Base-by-base conservation (phyloP, 2,329 filamentous ascomycete genomes). In the Cordyceps tenuipes region DNA sequence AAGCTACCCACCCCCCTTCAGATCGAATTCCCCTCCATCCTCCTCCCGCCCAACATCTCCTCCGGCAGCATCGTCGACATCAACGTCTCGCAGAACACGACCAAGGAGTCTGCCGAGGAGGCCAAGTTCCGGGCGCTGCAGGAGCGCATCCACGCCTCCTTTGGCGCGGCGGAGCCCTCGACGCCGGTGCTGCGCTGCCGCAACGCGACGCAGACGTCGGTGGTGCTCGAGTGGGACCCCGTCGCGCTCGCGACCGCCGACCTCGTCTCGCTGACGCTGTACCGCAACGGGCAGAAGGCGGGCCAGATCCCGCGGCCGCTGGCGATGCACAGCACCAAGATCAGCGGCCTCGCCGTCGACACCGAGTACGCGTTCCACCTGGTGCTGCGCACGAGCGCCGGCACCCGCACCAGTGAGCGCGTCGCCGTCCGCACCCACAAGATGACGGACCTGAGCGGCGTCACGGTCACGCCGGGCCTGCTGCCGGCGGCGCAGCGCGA, bases 1-100 rank as follows among this genome's bases (percentile, higher is more conserved):
- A 5, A 21, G 8, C 21, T 36, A 66, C 59, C 63, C n/a, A n/a
- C n/a, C n/a, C n/a, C n/a, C n/a, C 41, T 43, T 60, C 73, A 97
- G 93, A 97, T 99, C 73, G 94, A 99, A 73, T 99, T 99, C 71
- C 94, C 94, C 41, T 97, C 94, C 51, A 96, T 99, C 66, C 89
- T 99, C 54, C 87, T 99, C 17, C 94, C 94, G 1, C 89, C 90
- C 63, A 92, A 96, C 72, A 99, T 99, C 74, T 87, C 90, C 63
- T 96, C 91, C 17, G 94, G 94, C 67, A 95, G 90, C 72, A 97
- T 99, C 69, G 94, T 99, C 73, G 94, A 99, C 75, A 97, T 99
- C 75, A 91, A 91, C 63, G 94, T 99, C 66, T 82, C 88, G 62
- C 91, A 93, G 73, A 99, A 99, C 76, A 80, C 84, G 67, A 76